A percentile compares a stretch with the other conserved stretches of the same genome.
phyloP scores from a whole-genome alignment of 805 yeast genomes.

The Candida orba region DNA sequence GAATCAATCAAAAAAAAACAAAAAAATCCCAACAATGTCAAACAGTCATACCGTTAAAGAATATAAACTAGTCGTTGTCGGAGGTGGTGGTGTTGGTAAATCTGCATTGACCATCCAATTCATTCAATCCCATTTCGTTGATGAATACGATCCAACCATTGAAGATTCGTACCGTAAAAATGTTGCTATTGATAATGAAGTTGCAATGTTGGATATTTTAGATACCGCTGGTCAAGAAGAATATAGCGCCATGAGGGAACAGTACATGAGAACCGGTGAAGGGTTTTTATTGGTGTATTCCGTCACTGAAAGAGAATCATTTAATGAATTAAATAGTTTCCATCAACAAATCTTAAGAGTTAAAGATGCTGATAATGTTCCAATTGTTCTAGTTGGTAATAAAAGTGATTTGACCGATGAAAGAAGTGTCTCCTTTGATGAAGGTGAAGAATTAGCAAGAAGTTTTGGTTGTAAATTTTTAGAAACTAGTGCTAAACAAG shows the following conservation, averaged over 20 bases:
- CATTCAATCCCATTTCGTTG: constrained; percentile 91
- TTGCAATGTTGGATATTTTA: constrained; percentile 74
- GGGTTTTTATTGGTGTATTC: constrained; percentile 88
- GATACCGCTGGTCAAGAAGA: constrained; percentile 99
- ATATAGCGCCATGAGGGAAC: constrained; percentile 88
- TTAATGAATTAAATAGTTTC: constrained; percentile 77
- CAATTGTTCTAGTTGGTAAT: constrained; percentile 74
- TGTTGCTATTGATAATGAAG: constrained; percentile 74
- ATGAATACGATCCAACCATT: constrained; percentile 97
- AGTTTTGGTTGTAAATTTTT: constrained; percentile 67
- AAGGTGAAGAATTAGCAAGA: constrained; percentile 55
- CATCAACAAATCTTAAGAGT: constrained; percentile 74
- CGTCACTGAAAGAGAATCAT: constrained; percentile 76
- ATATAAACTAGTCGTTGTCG: constrained; percentile 91
- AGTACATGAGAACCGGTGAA: constrained; percentile 94
- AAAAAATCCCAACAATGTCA: neutral
- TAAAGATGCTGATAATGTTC: constrained; percentile 69
- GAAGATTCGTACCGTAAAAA: constrained; percentile 89
- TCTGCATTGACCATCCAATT: constrained; percentile 92
- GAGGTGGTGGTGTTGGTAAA: constrained; percentile 99
- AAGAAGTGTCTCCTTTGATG: constrained; percentile 66
- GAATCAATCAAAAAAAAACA: neutral
- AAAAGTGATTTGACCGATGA: constrained; percentile 69
- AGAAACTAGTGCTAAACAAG: constrained; percentile 90
- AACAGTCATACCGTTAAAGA: constrained; percentile 46